Evolutionary conservation across 2,329 filamentous ascomycete species (phyloP), one percentile per base, ranked within the genome.

Genomic region (Cladophialophora carrionii): DNA sequence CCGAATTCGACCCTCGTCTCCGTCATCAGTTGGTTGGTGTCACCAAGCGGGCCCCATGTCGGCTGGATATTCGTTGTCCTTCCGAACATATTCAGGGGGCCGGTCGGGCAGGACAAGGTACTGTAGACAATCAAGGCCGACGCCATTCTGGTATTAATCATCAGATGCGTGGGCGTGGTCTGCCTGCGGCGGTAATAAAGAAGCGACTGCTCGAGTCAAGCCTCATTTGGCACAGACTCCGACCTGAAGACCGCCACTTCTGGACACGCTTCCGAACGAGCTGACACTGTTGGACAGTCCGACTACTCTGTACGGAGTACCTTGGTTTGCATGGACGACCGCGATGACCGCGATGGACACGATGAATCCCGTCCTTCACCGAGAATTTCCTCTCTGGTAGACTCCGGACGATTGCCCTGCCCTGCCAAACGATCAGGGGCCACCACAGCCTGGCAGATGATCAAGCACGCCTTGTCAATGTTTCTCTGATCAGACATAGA

Each of bases 361-460:
- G n/a, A n/a, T 7, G 34, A 41, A 41, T 7, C 34, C 34, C 34
- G 7, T 41, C 34, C 34, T 41, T 7, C 34, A 8, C 7, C 34
- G 34, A 41, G 34, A 41, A 41, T 7, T 17, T 41, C 34, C 34
- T 41, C 34, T 41, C 34, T 17, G 7, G 8, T 41, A 17, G 17
- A 41, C 34, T 41, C 34, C 7, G 34, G n/a, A n/a, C n/a, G n/a
- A n/a, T n/a, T n/a, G n/a, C n/a, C n/a, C n/a, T n/a, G n/a, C n/a
- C n/a, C n/a, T 49, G 51, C 51, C 31, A 49, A 49, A 26, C 46
- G 31, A n/a, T 24, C 51, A 53, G 51, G 31, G 31, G 51, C 51
- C 31, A 32, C 51, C 26, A 53, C n/a, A 12, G 17, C 51, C 26
- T 20, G 51, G 51, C 10, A 17, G n/a, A 57, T 57, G 54, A 43